Evolutionary conservation across 768 basidiomycete genomes (phyloP).

Genomic region (Artomyces pyxidatus): DNA sequence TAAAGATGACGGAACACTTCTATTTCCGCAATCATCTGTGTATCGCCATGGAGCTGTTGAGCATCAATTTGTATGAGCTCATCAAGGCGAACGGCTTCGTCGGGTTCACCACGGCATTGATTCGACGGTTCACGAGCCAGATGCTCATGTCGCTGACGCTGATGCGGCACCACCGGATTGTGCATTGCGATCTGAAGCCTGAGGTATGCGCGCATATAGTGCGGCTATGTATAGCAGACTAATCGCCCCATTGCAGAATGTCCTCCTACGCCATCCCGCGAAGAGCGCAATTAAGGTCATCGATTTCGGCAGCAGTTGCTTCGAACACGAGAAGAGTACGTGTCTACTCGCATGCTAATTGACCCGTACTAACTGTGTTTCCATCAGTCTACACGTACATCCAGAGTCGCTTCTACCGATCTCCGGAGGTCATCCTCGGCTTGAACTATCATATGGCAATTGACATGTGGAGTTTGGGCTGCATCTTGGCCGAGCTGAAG

Average conservation of each 20-base stretch:
- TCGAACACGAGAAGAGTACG: conserved; percentile 97
- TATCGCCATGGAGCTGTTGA: conserved; percentile 95
- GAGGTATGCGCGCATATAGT: conserved; percentile 50
- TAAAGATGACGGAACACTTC: conserved; percentile 98
- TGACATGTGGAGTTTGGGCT: conserved; percentile 99
- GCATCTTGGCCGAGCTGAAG: conserved; percentile 93
- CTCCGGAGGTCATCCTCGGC: conserved; percentile 96
- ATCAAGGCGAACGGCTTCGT: conserved; percentile 99
- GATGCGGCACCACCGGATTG: conserved; percentile 95
- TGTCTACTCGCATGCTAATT: conserved; percentile 4
- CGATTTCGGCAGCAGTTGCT: conserved; percentile 97
- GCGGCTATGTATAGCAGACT: not conserved
- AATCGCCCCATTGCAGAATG: conserved; percentile 52
- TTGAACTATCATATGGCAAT: conserved; percentile 99
- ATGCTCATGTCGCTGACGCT: conserved; percentile 88
- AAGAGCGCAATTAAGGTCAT: conserved; percentile 98
- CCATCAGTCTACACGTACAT: conserved; percentile 94
- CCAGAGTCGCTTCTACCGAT: conserved; percentile 99
- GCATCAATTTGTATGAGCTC: conserved; percentile 97
- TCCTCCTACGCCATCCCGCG: conserved; percentile 86
- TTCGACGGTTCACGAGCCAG: conserved; percentile 93
- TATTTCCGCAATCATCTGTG: conserved; percentile 97
- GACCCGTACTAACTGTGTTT: not conserved
- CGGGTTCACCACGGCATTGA: conserved; percentile 93
- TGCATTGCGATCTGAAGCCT: conserved; percentile 98